These are phyloP conservation scores for Sarocladiaceae sp. DNA, from an alignment of 2,329 filamentous ascomycete species.

Conservation along the genomic window DNA sequence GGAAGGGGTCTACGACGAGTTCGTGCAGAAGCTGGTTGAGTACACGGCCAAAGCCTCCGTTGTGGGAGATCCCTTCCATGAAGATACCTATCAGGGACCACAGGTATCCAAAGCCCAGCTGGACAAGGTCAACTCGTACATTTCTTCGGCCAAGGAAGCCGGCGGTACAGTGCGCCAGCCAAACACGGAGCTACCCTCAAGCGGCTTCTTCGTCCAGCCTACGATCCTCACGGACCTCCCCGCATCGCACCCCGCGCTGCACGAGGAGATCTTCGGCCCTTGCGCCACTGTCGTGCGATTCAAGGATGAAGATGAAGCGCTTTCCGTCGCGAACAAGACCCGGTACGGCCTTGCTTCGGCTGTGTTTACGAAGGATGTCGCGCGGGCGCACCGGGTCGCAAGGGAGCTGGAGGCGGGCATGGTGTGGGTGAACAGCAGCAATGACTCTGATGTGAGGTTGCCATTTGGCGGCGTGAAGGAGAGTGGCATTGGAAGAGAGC, in stretches of 20 bases:
- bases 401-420: conserved; percentile 49
- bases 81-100: conserved; percentile 60
- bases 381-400: conserved; percentile 29
- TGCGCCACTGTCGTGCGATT: conserved; percentile 21
- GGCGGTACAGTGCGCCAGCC: conserved; percentile 45
- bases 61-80: conserved; percentile 58
- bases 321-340: conserved; percentile 29
- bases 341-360: conserved; percentile 49
- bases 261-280: conserved; percentile 26
- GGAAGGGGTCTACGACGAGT: conserved; percentile 49
- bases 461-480: conserved; percentile 28
- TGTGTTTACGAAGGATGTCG: conserved; percentile 48
- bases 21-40: conserved; percentile 55
- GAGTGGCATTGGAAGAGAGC: conserved; percentile 24
- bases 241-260: conserved; percentile 17
- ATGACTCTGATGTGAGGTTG: conserved; percentile 23
- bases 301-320: conserved; percentile 21
- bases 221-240: conserved; percentile 22
- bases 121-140: conserved; percentile 58
- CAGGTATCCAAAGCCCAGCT: conserved; percentile 60
- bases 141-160: conserved; percentile 56
- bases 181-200: conserved; percentile 13
- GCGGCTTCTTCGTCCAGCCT: conserved; percentile 22
- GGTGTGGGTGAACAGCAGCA: conserved; percentile 33
- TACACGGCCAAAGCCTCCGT: conserved; percentile 47